These are phyloP conservation scores for Plectranthus barbatus DNA, from an alignment of 257 asterid genomes.

Conservation along the genomic window DNA sequence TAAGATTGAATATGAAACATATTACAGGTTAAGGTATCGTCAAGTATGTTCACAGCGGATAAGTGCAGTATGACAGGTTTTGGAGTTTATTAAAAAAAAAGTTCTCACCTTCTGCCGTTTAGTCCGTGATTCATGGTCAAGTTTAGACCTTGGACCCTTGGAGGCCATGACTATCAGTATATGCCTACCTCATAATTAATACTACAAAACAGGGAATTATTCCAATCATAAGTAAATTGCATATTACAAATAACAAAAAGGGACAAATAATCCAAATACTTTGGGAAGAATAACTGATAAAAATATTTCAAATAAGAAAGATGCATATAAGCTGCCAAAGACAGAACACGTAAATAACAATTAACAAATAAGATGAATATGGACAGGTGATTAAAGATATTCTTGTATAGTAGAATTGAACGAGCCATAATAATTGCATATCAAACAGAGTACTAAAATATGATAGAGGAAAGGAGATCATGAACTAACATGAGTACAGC, in stretches of 20 bases:
- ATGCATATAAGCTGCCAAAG: background rate
- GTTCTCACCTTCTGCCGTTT: conserved; percentile 75
- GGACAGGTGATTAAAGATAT: background rate
- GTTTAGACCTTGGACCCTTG: conserved; percentile 92
- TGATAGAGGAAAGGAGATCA: background rate
- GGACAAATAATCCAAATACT: background rate
- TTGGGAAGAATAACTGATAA: background rate
- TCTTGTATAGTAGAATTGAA: background rate
- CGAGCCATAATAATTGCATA: background rate
- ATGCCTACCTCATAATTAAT: conserved; percentile 39
- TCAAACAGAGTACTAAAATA: background rate
- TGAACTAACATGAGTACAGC: background rate
- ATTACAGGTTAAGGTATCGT: no score
- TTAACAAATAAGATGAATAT: background rate
- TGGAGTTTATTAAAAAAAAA: background rate
- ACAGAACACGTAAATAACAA: background rate
- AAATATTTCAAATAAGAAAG: background rate
- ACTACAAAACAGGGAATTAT: conserved; percentile 19
- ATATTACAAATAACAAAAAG: background rate
- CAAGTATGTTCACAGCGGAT: no score
- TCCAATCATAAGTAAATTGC: background rate
- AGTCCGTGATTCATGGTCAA: conserved; percentile 89
- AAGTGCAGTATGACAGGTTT: no score
- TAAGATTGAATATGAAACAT: no score
- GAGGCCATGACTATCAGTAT: conserved; percentile 73